phyloP scores from a whole-genome alignment of 1,284 basidiomycete species.

The Hemileia vastatrix region DNA sequence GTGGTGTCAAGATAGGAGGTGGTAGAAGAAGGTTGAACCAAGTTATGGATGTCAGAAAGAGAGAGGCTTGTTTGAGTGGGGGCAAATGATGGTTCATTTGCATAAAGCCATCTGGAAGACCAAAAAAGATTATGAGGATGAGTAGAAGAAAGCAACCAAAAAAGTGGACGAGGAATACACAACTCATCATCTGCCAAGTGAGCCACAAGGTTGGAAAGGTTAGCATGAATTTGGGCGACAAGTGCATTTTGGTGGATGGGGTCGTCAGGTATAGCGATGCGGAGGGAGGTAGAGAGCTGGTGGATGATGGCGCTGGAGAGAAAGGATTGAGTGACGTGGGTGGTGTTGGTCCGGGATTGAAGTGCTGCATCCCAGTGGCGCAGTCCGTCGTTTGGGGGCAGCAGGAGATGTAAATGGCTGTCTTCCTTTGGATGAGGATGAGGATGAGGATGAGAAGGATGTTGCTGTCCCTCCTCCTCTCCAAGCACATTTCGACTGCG shows the following conservation, averaged over 20 bases:
- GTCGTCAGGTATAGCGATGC: background rate
- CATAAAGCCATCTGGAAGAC: constrained; percentile 11
- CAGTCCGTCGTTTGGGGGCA: too few species aligned
- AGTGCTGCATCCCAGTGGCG: too few species aligned
- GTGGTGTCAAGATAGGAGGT: background rate
- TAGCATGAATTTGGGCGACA: background rate
- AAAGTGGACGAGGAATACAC: background rate
- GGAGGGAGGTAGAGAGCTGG: too few species aligned
- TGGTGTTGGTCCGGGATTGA: too few species aligned
- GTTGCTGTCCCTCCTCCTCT: too few species aligned
- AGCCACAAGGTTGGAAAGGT: constrained; percentile 3
- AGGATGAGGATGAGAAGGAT: too few species aligned
- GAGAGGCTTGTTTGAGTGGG: background rate
- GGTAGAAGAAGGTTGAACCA: background rate
- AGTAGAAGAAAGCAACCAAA: background rate
- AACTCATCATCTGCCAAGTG: constrained; percentile 16
- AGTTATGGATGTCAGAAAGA: background rate
- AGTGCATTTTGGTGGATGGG: background rate
- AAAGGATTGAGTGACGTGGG: too few species aligned
- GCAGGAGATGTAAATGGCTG: too few species aligned
- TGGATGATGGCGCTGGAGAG: too few species aligned
- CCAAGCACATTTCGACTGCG: too few species aligned
- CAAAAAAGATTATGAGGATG: background rate
- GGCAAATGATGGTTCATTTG: constrained; percentile 5
- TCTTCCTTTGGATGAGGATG: too few species aligned